Evolutionary conservation across 495 filamentous ascomycete species (phyloP).

Genomic region (Penicillium egyptiacum): DNA sequence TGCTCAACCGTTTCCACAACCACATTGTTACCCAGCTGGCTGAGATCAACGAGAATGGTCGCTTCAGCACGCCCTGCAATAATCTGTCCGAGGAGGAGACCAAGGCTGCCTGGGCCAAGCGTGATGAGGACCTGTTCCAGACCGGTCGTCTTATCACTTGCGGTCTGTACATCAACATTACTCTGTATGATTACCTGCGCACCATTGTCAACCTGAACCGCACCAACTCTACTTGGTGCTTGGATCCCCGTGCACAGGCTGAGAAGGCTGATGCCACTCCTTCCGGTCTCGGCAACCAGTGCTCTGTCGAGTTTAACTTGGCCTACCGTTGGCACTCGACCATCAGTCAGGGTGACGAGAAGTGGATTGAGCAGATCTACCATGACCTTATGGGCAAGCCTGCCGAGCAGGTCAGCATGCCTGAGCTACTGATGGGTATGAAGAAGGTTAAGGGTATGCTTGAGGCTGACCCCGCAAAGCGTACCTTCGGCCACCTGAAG

Average conservation of each 20-base stretch:
- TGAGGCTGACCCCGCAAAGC: slow-evolving; percentile 51
- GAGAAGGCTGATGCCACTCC: slow-evolving; percentile 57
- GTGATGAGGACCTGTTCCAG: slow-evolving; percentile 84
- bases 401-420: slow-evolving; percentile 50
- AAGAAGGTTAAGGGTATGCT: slow-evolving; percentile 51
- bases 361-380: slow-evolving; percentile 63
- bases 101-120: slow-evolving; percentile 64
- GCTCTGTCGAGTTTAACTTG: slow-evolving; percentile 70
- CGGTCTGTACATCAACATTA: slow-evolving; percentile 82
- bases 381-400: slow-evolving; percentile 56
- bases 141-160: slow-evolving; percentile 76
- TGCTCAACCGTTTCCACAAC: slow-evolving; percentile 73
- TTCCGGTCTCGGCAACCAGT: slow-evolving; percentile 67
- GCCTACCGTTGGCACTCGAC: slow-evolving; percentile 73
- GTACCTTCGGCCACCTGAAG: slow-evolving; percentile 58
- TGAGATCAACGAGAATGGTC: slow-evolving; percentile 68
- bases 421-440: slow-evolving; percentile 54
- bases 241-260: slow-evolving; percentile 53
- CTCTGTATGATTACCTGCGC: slow-evolving; percentile 78
- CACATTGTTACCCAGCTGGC: slow-evolving; percentile 68
- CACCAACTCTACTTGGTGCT: slow-evolving; percentile 72
- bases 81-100: slow-evolving; percentile 48
- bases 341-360: slow-evolving; percentile 61
- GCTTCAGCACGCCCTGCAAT: slow-evolving; percentile 61
- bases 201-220: slow-evolving; percentile 83